A percentile compares a stretch with the other conserved stretches of the same genome.
Evolutionary conservation across 2,329 filamentous ascomycete species (phyloP).

Genomic region (Aureobasidium musti): DNA sequence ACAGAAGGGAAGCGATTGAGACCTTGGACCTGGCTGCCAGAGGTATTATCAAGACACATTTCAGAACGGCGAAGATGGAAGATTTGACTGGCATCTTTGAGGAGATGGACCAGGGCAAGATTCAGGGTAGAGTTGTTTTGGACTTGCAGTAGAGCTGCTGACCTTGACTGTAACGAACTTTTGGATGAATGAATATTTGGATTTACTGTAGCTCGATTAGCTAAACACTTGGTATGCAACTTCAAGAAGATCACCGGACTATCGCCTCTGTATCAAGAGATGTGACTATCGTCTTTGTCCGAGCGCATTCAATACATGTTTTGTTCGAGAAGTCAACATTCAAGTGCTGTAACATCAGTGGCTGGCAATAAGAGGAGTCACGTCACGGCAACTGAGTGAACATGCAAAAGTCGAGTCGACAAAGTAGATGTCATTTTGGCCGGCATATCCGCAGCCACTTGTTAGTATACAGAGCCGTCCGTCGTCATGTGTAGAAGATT

Average conservation of each 20-base stretch:
- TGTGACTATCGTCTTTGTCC: background rate
- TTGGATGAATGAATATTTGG: slow-evolving; percentile 10
- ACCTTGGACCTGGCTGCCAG: slow-evolving; percentile 50
- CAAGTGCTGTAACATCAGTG: background rate
- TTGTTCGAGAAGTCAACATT: background rate
- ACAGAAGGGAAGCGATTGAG: slow-evolving; percentile 53
- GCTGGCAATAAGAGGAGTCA: background rate
- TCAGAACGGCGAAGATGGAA: slow-evolving; percentile 50
- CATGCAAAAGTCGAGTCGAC: background rate
- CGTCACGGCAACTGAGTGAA: background rate
- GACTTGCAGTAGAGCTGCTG: slow-evolving; percentile 40
- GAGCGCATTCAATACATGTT: background rate
- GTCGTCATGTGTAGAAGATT: slow-evolving; percentile 18
- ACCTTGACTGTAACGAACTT: background rate
- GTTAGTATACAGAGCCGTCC: slow-evolving; percentile 28
- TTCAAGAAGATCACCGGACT: background rate
- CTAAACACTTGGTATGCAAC: background rate
- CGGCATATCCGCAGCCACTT: slow-evolving; percentile 3
- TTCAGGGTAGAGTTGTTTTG: slow-evolving; percentile 53
- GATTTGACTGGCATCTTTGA: slow-evolving; percentile 50
- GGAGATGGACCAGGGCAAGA: slow-evolving; percentile 50
- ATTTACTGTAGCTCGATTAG: background rate
- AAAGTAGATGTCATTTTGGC: slow-evolving; percentile 23
- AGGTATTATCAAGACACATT: slow-evolving; percentile 53
- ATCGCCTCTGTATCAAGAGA: background rate